These are phyloP conservation scores for Bipolaris victoriae DNA, from an alignment of 2,329 filamentous ascomycete genomes.

Conservation along the genomic window DNA sequence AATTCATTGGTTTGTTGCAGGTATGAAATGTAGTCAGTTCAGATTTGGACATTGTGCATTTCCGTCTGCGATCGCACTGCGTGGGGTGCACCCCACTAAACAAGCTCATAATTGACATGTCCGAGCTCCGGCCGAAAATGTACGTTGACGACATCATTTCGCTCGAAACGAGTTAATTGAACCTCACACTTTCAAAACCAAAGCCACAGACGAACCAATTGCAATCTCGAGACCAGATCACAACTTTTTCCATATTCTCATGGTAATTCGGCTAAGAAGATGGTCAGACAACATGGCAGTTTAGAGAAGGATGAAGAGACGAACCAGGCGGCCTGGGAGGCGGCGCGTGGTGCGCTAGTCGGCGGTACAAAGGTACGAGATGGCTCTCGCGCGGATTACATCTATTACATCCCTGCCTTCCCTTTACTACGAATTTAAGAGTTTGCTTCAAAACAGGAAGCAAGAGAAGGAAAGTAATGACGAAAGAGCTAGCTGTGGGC, in stretches of 20 bases:
- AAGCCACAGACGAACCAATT: not conserved
- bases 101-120: conserved; percentile 1
- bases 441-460: not conserved
- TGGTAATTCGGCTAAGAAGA: conserved; percentile 5
- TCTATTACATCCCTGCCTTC: not conserved
- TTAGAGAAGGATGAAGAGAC: conserved; percentile 69
- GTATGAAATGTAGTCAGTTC: not conserved
- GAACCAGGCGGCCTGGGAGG: conserved; percentile 73
- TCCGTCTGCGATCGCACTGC: not conserved
- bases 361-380: conserved; percentile 68
- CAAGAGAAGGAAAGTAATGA: not conserved
- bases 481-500: not conserved
- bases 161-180: not conserved
- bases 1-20: not conserved
- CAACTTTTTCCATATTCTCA: not conserved
- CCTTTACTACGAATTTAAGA: not conserved
- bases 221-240: not conserved
- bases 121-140: conserved; percentile 20
- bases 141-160: conserved; percentile 33
- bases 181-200: not conserved
- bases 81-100: conserved; percentile 1
- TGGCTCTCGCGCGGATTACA: not conserved
- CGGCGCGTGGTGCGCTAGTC: conserved; percentile 67
- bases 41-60: not conserved
- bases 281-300: conserved; percentile 61